Evolutionary conservation across 2,329 filamentous ascomycete species (phyloP).

Genomic region (Ophiostoma sp.): DNA sequence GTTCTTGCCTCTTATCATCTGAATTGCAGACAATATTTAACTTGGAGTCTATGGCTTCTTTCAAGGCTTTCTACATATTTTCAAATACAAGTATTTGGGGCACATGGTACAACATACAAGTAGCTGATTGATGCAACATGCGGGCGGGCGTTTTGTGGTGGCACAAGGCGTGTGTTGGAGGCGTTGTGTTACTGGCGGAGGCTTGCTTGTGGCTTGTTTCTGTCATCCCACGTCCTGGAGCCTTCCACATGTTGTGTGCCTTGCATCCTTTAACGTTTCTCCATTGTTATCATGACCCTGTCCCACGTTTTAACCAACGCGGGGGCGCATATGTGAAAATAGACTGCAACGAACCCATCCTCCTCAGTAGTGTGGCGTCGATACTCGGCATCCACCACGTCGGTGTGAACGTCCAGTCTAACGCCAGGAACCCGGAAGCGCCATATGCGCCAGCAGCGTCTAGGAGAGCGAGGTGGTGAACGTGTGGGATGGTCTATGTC

Average conservation of each 20-base stretch:
- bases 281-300: background rate
- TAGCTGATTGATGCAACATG: background rate
- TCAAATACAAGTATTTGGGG: background rate
- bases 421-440: too few species aligned
- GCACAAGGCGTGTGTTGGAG: background rate
- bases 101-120: background rate
- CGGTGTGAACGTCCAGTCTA: background rate
- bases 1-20: too few species aligned
- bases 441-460: too few species aligned
- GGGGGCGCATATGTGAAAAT: background rate
- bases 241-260: background rate
- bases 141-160: background rate
- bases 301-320: background rate
- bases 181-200: background rate
- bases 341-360: background rate
- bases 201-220: background rate
- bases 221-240: background rate
- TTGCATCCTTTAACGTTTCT: background rate
- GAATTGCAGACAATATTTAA: too few species aligned
- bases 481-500: background rate
- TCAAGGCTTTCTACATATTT: background rate
- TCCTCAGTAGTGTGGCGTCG: background rate
- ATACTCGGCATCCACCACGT: background rate
- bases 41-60: too few species aligned
- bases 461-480: background rate